Evolutionary conservation across 768 basidiomycete species (phyloP).

Genomic region (Agaricus sinodeliciosus): DNA sequence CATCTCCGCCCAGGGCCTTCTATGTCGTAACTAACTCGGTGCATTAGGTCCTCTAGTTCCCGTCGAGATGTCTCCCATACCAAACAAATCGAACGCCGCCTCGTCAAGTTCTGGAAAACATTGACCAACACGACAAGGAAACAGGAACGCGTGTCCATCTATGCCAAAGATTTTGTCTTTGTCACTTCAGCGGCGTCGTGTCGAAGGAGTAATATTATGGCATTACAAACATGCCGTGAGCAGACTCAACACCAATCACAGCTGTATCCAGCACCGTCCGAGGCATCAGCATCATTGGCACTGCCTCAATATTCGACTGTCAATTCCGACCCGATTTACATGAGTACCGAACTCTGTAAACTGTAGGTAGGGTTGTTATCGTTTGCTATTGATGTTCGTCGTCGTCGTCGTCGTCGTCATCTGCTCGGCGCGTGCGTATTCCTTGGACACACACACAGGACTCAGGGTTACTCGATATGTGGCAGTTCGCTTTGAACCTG

Average conservation of each 20-base stretch:
- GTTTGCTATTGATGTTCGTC: too few species aligned
- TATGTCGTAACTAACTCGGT: not conserved
- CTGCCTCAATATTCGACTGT: not conserved
- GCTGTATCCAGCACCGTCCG: not conserved
- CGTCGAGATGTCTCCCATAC: slow-evolving; percentile 24
- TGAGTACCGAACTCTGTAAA: too few species aligned
- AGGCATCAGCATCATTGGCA: not conserved
- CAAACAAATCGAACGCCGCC: slow-evolving; percentile 49
- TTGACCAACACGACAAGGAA: slow-evolving; percentile 49
- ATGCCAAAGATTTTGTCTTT: slow-evolving; percentile 57
- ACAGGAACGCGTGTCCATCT: slow-evolving; percentile 42
- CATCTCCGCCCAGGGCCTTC: not conserved
- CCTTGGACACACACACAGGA: too few species aligned
- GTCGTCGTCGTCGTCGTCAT: too few species aligned
- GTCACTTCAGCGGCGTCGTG: slow-evolving; percentile 37
- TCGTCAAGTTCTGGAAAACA: slow-evolving; percentile 56
- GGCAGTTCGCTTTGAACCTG: too few species aligned
- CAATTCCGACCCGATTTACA: too few species aligned
- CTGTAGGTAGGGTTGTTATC: too few species aligned
- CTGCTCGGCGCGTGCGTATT: too few species aligned
- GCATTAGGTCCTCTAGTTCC: not conserved
- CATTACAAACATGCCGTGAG: not conserved
- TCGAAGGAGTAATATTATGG: slow-evolving; percentile 48
- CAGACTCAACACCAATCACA: not conserved
- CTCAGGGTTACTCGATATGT: too few species aligned